Evolutionary conservation across 1,139 yeast species (phyloP).

Genomic region (Scheffersomyces insectosa): DNA sequence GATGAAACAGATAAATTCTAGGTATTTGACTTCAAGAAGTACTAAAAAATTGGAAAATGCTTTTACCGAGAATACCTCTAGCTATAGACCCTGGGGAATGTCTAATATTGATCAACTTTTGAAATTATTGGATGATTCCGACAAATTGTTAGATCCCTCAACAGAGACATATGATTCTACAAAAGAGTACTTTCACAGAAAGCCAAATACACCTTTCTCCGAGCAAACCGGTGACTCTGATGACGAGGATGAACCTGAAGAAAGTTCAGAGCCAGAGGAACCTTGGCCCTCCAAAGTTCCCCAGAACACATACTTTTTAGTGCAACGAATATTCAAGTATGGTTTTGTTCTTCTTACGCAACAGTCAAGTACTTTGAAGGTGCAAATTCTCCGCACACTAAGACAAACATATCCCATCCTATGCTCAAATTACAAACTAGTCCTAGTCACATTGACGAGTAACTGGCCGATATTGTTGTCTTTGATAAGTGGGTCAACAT

Average conservation of each 20-base stretch:
- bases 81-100: slow-evolving; percentile 60
- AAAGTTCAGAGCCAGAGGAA: slow-evolving; percentile 18
- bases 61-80: slow-evolving; percentile 18
- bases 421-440: slow-evolving; percentile 56
- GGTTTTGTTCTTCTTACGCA: slow-evolving; percentile 74
- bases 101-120: slow-evolving; percentile 36
- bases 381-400: slow-evolving; percentile 57
- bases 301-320: slow-evolving; percentile 51
- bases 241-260: slow-evolving; percentile 41
- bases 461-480: slow-evolving; percentile 59
- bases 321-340: slow-evolving; percentile 65
- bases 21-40: slow-evolving; percentile 26
- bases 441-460: slow-evolving; percentile 68
- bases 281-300: slow-evolving; percentile 70
- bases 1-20: slow-evolving; percentile 49
- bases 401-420: slow-evolving; percentile 57
- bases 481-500: slow-evolving; percentile 11
- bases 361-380: slow-evolving; percentile 55
- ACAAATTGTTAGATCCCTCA: slow-evolving; percentile 34
- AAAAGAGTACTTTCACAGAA: slow-evolving; percentile 35
- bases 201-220: slow-evolving; percentile 35
- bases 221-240: slow-evolving; percentile 38
- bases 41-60: slow-evolving; percentile 12
- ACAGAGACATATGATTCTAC: slow-evolving; percentile 28
- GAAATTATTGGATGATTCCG: slow-evolving; percentile 39